Percentiles rank a stretch among this genome's conserved stretches.
phyloP scores from a whole-genome alignment of 1,139 yeast species.

The Dujonia santamariae region DNA sequence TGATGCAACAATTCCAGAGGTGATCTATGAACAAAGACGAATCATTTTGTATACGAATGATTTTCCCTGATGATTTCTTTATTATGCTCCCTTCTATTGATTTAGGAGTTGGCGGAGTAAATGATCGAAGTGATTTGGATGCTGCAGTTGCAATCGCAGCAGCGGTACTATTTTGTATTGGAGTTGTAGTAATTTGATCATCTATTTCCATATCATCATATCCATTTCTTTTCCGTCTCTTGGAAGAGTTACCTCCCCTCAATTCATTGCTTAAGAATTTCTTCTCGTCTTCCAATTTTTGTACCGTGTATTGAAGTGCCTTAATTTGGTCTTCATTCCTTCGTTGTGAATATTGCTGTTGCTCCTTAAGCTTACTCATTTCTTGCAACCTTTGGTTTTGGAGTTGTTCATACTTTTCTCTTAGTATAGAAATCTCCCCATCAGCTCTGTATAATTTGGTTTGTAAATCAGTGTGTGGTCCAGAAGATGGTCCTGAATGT shows the following conservation, averaged over 20 bases:
- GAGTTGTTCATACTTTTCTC: constrained; percentile 57
- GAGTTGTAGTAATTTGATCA: not conserved
- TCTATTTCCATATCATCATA: not conserved
- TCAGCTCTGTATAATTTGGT: constrained; percentile 47
- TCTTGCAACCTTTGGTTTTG: constrained; percentile 45
- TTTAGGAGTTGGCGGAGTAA: not conserved
- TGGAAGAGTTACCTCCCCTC: constrained; percentile 11
- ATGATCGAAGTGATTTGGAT: not conserved
- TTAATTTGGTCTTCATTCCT: constrained; percentile 41
- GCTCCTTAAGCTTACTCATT: constrained; percentile 36
- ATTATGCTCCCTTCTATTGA: constrained; percentile 1
- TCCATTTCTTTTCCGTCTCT: constrained; percentile 9
- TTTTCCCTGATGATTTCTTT: constrained; percentile 11
- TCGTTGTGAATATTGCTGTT: constrained; percentile 25
- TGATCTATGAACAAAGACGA: constrained; percentile 35
- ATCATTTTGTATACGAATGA: constrained; percentile 31
- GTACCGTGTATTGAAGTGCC: constrained; percentile 43
- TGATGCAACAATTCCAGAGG: constrained; percentile 39
- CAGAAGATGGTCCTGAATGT: not conserved
- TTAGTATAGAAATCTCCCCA: constrained; percentile 76
- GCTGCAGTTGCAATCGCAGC: constrained; percentile 2
- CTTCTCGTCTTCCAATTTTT: constrained; percentile 65
- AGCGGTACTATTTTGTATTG: not conserved
- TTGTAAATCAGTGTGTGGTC: constrained; percentile 13
- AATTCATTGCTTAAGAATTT: constrained; percentile 54